Evolutionary conservation across 2,329 filamentous ascomycete species (phyloP), one percentile per base, ranked within the genome.

Genomic region (Aspergillus sp.): DNA sequence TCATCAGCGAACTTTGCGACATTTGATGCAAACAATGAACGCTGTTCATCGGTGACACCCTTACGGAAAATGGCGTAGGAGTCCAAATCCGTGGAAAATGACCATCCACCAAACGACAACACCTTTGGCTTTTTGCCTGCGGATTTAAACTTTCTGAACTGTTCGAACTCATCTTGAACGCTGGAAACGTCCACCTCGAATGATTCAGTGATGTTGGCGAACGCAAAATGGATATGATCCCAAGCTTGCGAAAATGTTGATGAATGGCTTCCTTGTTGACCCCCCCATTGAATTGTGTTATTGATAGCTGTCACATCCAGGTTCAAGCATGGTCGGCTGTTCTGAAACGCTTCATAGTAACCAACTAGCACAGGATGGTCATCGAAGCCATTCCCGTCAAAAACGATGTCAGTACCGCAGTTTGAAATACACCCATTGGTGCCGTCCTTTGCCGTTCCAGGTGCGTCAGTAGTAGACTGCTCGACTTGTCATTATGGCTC

Each of bases 41-140:
- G 72, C 60, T 84, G 82, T 0, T 58, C 72, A 1, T 70, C 67
- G 65, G 66, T 59, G 23, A 70, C 70, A 41, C 72, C 62, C 4
- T 76, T 60, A 15, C 80, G 72, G 50, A 82, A 76, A 45, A 81
- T 76, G 19, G 60, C 45, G 56, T 74, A 80, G 0, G 76, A 78
- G 2, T 55, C 67, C 0, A 73, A 68, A 1, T 70, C 67, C 0
- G 79, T 80, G 1, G 74, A 79, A 59, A 78, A 77, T 15, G 68
- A 70, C 81, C 80, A 82, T 25, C 80, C 80, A 19, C 80, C 80
- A 63, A 82, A 75, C 0, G 28, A 28, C 28, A 28, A 28, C 28
- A 28, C 28, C 28, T 28, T 28, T 8, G 28, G 28, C 28, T 28
- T 28, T 9, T 28, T 28, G 7, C 28, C 76, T 75, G 8, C 81